Evolutionary conservation across 768 basidiomycete genomes (phyloP), one percentile per base, ranked within the genome.

Genomic region (Leucogyrophana mollusca): DNA sequence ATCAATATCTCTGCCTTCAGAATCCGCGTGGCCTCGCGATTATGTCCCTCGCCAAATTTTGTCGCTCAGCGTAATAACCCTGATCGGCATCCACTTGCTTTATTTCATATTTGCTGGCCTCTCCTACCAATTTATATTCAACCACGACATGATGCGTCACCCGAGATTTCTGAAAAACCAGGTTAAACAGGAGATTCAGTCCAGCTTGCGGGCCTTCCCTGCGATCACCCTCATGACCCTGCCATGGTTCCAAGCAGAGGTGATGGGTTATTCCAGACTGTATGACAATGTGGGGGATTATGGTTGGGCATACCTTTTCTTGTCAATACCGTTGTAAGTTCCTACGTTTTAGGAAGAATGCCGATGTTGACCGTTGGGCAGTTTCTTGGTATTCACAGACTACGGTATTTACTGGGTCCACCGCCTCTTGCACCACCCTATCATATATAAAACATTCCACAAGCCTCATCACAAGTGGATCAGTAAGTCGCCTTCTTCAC

Each of bases 381-480:
- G 84, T 49, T 94, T 88, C 76, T 61, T 94, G 49, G 52, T 87
- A 16, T 90, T 91, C 66, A 99, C 95, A 14, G 96, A 99, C 67
- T 90, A 92, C 56, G 73, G 77, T 57, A 90, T 99, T 53, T 99
- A 99, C 65, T 97, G 94, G 94, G 74, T 95, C n/a, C 96, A 99
- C 61, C 83, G 96, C 20, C 76, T 77, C 69, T 73, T 95, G 45
- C 96, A 99, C 62, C 72, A 86, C 48, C 95, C 95, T 2, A 45
- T 74, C 32, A 55, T 96, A 47, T 99, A 99, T 76, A 98, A 95
- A 64, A 70, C 76, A 46, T 57, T 99, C 37, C 96, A 99, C 68
- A 99, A 99, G 67, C 94, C 95, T 1, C 96, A 99, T 65, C 96
- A 99, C 78, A 94, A 90, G 68, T 99, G 96, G 96, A 74, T 98